A percentile compares a stretch with the other conserved stretches of the same genome.
Evolutionary conservation across 129 eudicot species (phyloP).

Genomic region (Cynara cardunculus): DNA sequence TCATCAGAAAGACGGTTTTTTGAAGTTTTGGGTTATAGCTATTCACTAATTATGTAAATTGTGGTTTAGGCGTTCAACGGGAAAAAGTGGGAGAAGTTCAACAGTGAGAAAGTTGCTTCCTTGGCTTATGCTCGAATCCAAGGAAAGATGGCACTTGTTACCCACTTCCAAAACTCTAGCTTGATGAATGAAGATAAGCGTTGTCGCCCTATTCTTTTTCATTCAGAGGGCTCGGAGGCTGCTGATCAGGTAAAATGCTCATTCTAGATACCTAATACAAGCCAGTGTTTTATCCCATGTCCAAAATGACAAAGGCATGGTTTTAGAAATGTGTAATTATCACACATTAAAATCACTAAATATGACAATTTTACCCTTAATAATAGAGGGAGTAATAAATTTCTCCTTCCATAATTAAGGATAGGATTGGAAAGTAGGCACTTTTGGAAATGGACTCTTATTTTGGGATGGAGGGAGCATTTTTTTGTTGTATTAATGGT

Average conservation of each 20-base stretch:
- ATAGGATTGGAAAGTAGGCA: neutral
- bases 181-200: conserved; percentile 97
- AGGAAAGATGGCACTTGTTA: conserved; percentile 73
- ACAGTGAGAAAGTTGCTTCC: conserved; percentile 89
- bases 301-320: neutral
- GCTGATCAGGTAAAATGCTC: conserved; percentile 59
- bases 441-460: neutral
- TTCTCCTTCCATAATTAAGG: neutral
- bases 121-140: conserved; percentile 95
- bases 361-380: neutral
- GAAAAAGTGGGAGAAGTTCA: conserved; percentile 93
- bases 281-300: neutral
- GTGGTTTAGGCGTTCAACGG: conserved; percentile 77
- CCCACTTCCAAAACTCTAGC: conserved; percentile 92
- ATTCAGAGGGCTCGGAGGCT: conserved; percentile 52
- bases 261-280: neutral
- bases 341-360: neutral
- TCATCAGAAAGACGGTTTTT: neutral
- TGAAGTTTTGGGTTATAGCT: neutral
- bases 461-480: too few species aligned
- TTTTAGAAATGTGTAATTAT: neutral
- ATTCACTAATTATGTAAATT: neutral
- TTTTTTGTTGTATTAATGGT: too few species aligned
- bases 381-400: neutral
- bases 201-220: conserved; percentile 85